Evolutionary conservation across 2,329 filamentous ascomycete species (phyloP), one percentile per base, ranked within the genome.

Genomic region (Botrytis fragariae): DNA sequence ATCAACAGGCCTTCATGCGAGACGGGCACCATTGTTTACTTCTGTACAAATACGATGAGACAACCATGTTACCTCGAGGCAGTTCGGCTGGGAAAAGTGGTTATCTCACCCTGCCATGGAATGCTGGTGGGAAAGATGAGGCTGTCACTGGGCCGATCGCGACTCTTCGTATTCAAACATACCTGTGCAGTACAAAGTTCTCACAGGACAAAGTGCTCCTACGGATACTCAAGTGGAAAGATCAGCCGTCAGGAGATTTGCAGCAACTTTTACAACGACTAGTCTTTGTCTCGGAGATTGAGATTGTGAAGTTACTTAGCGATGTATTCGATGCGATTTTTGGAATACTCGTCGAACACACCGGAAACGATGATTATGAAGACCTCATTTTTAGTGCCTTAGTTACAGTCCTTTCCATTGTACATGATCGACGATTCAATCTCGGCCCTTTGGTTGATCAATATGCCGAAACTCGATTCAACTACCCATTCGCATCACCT

Each of bases 231-330:
- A 93, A 91, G 78, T 98, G 96, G 96, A 93, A 90, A 79, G 92
- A 95, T 20, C 87, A 91, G 59, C 86, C 91, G 0, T 87, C 90
- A 63, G 90, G 91, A 42, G 90, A 95, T 51, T 86, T 98, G 1
- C 86, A 93, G 0, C 87, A 90, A 37, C 85, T 97, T 0, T 84
- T 99, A 60, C 92, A 92, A 80, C 91, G 95, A 77, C 89, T 98
- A 67, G 91, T 95, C 32, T 98, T 98, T 77, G 95, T 99, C 0
- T 93, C 96, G 0, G 96, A 99, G 81, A 97, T 98, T 72, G 97
- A 99, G 83, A 93, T 99, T 48, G 96, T 99, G 75, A 99, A 98
- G 84, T 87, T 98, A 60, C 85, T 98, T 12, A 92, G 89, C 75
- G 92, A 97, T 78, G 94, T 98, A 1, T 91, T 99, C 71, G 93